Percentiles rank a stretch among this genome's conserved stretches.
These are phyloP conservation scores for Furcasterigmium furcatum DNA, from an alignment of 2,329 filamentous ascomycete species.

Conservation along the genomic window DNA sequence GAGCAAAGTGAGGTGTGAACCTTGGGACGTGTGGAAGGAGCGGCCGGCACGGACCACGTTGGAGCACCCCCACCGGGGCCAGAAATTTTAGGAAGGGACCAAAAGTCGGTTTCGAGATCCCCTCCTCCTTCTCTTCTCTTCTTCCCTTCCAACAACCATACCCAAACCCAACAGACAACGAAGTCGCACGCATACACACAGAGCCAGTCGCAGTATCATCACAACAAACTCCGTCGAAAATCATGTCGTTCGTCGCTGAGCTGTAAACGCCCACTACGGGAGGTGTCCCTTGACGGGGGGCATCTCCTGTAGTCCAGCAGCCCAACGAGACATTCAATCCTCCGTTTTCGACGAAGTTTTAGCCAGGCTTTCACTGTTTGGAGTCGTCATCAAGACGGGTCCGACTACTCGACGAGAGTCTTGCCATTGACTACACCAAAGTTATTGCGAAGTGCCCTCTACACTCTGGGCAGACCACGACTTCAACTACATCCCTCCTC, in stretches of 20 bases:
- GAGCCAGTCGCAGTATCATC: slow-evolving; percentile 29
- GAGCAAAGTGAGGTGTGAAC: not conserved
- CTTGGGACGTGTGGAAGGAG: not conserved
- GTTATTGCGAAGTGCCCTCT: not conserved
- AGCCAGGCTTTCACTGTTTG: slow-evolving; percentile 49
- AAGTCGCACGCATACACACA: slow-evolving; percentile 52
- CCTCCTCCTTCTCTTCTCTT: not conserved
- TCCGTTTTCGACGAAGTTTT: slow-evolving; percentile 62
- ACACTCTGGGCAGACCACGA: slow-evolving; percentile 4
- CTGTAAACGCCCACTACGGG: slow-evolving; percentile 89
- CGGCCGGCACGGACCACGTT: not conserved
- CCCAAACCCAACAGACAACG: slow-evolving; percentile 53
- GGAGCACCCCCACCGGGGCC: not conserved
- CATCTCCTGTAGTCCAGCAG: slow-evolving; percentile 80
- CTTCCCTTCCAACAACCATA: slow-evolving; percentile 27
- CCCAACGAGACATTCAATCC: slow-evolving; percentile 68
- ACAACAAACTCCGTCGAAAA: slow-evolving; percentile 68
- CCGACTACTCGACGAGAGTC: slow-evolving; percentile 30
- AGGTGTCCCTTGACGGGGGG: slow-evolving; percentile 38
- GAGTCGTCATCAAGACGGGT: slow-evolving; percentile 25
- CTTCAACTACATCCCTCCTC: not conserved
- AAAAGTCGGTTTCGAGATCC: slow-evolving; percentile 1
- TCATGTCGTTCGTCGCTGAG: slow-evolving; percentile 79
- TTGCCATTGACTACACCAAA: slow-evolving; percentile 3
- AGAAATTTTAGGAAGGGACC: not conserved